Base-by-base conservation (phyloP, 2,329 filamentous ascomycete genomes). In the Colletotrichum gloeosporioides region DNA sequence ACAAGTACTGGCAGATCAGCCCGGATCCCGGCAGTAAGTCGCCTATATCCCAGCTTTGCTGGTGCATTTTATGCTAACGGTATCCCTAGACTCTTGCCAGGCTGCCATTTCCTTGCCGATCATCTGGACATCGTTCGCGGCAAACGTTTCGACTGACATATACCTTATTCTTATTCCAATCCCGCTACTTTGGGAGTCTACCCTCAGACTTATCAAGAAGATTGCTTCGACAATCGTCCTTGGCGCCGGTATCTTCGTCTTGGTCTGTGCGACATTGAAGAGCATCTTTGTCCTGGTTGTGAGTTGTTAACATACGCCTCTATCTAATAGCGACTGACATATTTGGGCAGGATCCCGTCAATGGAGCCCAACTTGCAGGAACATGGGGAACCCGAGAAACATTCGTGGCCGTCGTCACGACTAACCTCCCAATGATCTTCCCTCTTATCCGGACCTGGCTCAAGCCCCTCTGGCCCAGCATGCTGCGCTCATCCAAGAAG, bases 131-230 rank as follows among this genome's bases (percentile, higher is more conserved):
- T 89, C 86, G 3, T 87, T 89, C 36, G 82, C 86, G 5, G 83
- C 89, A 76, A 92, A 92, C 77, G 86, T 91, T 4, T 78, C 83
- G 2, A 93, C 91, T 4, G 91, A 93, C 78, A 68, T 91, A 1
- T 92, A 92, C 77, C 84, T 92, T 10, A 88, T 92, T 72, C 87
- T 87, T 32, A 92, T 92, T 49, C 90, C 90, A 0, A 83, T 91
- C 6, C 90, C 90, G 2, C 89, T 92, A 82, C 82, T 86, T 2
- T 87, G 84, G 83, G 80, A 81, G 68, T 83, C 85, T 6, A 83
- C 78, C 9, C 81, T 87, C 77, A 82, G 80, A 10, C 79, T 80
- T 13, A 49, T 77, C 7, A 86, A 86, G 77, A 88, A 87, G 74
- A 78, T 83, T 16, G 84, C 83, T 0, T 82, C 83, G 3, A 85